phyloP scores from a whole-genome alignment of 352 stramenopile genomes.

The Globisporangium middletonii region DNA sequence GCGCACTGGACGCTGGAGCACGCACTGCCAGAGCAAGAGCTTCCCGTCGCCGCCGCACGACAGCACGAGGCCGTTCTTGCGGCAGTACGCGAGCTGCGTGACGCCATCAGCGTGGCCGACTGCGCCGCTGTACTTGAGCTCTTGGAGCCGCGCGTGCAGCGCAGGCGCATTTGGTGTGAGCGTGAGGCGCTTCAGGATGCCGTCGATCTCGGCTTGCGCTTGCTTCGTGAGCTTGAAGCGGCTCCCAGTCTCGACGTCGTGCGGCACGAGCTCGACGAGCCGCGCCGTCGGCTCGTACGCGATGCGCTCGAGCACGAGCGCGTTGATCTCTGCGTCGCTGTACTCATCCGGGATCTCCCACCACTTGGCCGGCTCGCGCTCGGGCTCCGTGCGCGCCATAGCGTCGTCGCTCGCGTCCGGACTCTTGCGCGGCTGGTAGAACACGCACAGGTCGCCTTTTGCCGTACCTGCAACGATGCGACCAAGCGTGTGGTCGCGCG shows the following conservation, averaged over 20 bases:
- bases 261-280: conserved; percentile 57
- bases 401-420: conserved; percentile 14
- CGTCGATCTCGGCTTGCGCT: conserved; percentile 48
- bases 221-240: conserved; percentile 57
- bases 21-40: conserved; percentile 49
- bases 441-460: conserved; percentile 63
- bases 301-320: conserved; percentile 54
- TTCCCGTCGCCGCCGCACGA: conserved; percentile 44
- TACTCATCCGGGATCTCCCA: conserved; percentile 71
- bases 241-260: conserved; percentile 59
- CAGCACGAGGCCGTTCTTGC: conserved; percentile 46
- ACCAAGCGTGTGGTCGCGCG: conserved; percentile 51
- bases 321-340: conserved; percentile 54
- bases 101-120: conserved; percentile 36
- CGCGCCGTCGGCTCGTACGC: conserved; percentile 46
- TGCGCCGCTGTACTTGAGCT: conserved; percentile 49
- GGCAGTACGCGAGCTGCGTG: conserved; percentile 49
- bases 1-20: conserved; percentile 41
- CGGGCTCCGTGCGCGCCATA: background rate
- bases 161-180: conserved; percentile 39
- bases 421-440: conserved; percentile 47
- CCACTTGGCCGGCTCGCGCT: conserved; percentile 53
- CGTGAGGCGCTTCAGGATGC: conserved; percentile 37
- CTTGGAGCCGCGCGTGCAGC: conserved; percentile 30
- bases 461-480: conserved; percentile 53